A percentile compares a stretch with the other conserved stretches of the same genome.
Conservation (phyloP, 2,329 filamentous ascomycete species). For the Penicillium sp. region DNA sequence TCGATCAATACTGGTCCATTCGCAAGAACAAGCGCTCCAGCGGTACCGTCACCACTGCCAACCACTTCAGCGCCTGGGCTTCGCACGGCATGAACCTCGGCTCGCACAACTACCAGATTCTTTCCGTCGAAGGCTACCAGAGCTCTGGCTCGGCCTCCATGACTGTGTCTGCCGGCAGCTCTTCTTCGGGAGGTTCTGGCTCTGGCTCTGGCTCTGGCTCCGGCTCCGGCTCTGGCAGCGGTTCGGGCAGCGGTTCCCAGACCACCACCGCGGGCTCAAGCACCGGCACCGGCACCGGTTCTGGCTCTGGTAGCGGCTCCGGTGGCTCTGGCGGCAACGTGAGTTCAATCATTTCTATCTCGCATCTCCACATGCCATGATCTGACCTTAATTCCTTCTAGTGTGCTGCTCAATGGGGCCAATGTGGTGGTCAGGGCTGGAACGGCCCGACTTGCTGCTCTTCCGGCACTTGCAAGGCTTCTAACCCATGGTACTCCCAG, state of each 20-base stretch:
- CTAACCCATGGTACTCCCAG: neutral
- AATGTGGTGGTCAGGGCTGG: neutral
- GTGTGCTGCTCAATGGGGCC: neutral
- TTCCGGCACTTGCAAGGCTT: neutral
- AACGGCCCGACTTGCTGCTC: neutral
- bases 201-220: neutral
- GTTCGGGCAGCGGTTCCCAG: neutral
- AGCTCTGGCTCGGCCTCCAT: constrained; percentile 36
- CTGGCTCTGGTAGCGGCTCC: neutral
- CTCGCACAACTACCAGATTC: constrained; percentile 37
- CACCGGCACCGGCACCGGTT: neutral
- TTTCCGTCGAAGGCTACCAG: constrained; percentile 41
- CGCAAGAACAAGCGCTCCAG: constrained; percentile 30
- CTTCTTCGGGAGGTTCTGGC: neutral
- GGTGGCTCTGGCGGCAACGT: neutral
- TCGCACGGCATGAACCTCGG: constrained; percentile 29
- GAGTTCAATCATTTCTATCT: neutral
- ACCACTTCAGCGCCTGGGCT: constrained; percentile 36
- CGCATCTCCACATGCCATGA: neutral
- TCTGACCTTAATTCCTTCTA: neutral
- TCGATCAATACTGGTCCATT: constrained; percentile 42
- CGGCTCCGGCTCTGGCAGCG: neutral
- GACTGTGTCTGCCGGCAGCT: constrained; percentile 29
- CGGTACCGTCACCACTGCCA: constrained; percentile 32
- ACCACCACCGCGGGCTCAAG: neutral